Evolutionary conservation across 257 asterid genomes (phyloP).

Genomic region (Leonotis leonurus): DNA sequence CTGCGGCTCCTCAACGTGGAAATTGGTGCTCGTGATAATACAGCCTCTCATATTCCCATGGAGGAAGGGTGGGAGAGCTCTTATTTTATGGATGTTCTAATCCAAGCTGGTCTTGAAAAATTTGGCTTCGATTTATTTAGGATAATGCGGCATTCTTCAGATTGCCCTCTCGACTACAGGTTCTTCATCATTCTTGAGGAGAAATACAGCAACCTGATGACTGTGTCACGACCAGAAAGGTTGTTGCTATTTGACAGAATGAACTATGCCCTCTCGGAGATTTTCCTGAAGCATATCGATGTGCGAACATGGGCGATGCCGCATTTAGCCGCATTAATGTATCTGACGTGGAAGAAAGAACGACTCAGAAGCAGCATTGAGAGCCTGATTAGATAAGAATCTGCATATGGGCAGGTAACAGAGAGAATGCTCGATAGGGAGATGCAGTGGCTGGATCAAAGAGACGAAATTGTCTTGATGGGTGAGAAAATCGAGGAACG

Average conservation of each 20-base stretch:
- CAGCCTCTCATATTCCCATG: conserved; percentile 1
- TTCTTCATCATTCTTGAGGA: conserved; percentile 55
- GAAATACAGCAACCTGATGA: conserved; percentile 21
- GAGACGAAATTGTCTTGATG: conserved; percentile 11
- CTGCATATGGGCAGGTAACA: conserved; percentile 10
- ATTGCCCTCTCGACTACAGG: conserved; percentile 47
- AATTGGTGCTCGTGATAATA: conserved; percentile 21
- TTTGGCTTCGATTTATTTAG: conserved; percentile 26
- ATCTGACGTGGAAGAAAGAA: conserved; percentile 23
- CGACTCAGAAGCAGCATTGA: conserved; percentile 23
- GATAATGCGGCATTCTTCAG: conserved; percentile 41
- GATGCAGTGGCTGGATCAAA: conserved; percentile 21
- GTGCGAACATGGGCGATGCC: conserved; percentile 45
- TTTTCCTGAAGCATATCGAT: conserved; percentile 32
- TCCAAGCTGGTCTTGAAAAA: conserved; percentile 42
- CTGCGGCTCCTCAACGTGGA: conserved; percentile 63
- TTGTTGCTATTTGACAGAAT: conserved; percentile 50
- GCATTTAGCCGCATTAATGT: neutral
- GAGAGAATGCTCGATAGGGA: conserved; percentile 34
- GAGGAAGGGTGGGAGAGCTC: conserved; percentile 48
- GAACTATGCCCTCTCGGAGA: conserved; percentile 39
- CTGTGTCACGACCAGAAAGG: conserved; percentile 40
- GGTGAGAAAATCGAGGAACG: conserved; percentile 20
- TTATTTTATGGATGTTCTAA: conserved; percentile 47
- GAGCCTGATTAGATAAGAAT: conserved; percentile 29